These are phyloP conservation scores for Monosporascus sp. DNA, from an alignment of 2,329 filamentous ascomycete species.

Conservation along the genomic window DNA sequence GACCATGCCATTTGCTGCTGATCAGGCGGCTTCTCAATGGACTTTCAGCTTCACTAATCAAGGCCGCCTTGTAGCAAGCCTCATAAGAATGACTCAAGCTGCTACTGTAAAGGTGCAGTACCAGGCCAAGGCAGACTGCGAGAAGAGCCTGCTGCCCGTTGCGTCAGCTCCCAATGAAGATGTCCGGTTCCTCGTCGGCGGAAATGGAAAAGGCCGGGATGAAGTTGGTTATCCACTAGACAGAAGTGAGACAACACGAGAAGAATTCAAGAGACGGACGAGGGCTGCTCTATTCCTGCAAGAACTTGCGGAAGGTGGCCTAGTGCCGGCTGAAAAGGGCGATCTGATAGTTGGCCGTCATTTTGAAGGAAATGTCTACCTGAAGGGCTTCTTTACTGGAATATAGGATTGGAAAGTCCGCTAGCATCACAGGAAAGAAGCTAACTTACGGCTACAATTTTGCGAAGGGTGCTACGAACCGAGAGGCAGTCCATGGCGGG, in stretches of 20 bases:
- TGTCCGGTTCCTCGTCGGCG: slow-evolving; percentile 20
- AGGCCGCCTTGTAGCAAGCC: slow-evolving; percentile 12
- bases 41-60: slow-evolving; percentile 25
- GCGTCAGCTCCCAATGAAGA: slow-evolving; percentile 3
- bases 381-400: slow-evolving; percentile 16
- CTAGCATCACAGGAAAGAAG: slow-evolving; percentile 15
- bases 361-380: slow-evolving; percentile 18
- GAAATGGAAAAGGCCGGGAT: slow-evolving; percentile 5
- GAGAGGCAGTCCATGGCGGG: slow-evolving; percentile 14
- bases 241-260: slow-evolving; percentile 3
- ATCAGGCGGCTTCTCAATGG: slow-evolving; percentile 20
- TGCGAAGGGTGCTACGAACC: slow-evolving; percentile 14
- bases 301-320: neutral
- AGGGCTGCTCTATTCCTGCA: slow-evolving; percentile 16
- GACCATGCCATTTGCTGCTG: slow-evolving; percentile 22
- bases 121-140: neutral
- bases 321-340: slow-evolving; percentile 7
- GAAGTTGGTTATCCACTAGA: slow-evolving; percentile 2
- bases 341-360: slow-evolving; percentile 13
- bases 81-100: slow-evolving; percentile 7
- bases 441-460: slow-evolving; percentile 21
- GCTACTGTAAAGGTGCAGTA: neutral
- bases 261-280: slow-evolving; percentile 13
- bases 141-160: slow-evolving; percentile 9
- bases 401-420: slow-evolving; percentile 5